phyloP scores from a whole-genome alignment of 1,139 yeast genomes.

The Yamadazyma sp. region DNA sequence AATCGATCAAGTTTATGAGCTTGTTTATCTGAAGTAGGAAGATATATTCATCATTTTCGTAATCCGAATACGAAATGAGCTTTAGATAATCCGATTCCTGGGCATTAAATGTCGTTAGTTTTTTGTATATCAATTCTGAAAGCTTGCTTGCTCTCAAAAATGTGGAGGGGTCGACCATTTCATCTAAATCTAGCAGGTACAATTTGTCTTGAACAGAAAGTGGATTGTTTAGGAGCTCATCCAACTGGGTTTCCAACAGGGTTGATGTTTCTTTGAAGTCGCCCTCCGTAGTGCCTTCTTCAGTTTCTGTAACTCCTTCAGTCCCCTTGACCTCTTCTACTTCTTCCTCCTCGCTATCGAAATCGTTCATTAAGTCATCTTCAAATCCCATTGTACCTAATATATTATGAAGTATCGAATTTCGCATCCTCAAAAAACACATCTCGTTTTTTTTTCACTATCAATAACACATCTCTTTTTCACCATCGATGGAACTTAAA shows the following conservation, averaged over 20 bases:
- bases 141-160: constrained; percentile 27
- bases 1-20: constrained; percentile 52
- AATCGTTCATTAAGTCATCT: constrained; percentile 35
- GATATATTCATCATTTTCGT: constrained; percentile 42
- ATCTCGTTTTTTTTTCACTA: constrained; percentile 3
- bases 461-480: neutral
- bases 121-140: constrained; percentile 25
- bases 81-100: constrained; percentile 35
- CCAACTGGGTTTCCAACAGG: constrained; percentile 7
- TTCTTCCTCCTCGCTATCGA: constrained; percentile 22
- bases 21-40: constrained; percentile 59
- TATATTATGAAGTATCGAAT: too few relatives aligned
- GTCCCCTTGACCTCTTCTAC: constrained; percentile 1
- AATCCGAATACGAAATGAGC: constrained; percentile 30
- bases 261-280: neutral
- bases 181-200: constrained; percentile 19
- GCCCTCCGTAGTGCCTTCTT: neutral
- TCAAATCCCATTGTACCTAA: constrained; percentile 36
- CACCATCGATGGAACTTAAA: constrained; percentile 14
- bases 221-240: constrained; percentile 10
- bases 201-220: constrained; percentile 12
- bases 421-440: constrained; percentile 3
- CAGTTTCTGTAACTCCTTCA: constrained; percentile 2
- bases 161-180: constrained; percentile 18
- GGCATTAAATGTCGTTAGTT: constrained; percentile 23